A percentile compares a stretch with the other conserved stretches of the same genome.
phyloP scores from a whole-genome alignment of 495 filamentous ascomycete genomes.

The Delitschia confertaspora region DNA sequence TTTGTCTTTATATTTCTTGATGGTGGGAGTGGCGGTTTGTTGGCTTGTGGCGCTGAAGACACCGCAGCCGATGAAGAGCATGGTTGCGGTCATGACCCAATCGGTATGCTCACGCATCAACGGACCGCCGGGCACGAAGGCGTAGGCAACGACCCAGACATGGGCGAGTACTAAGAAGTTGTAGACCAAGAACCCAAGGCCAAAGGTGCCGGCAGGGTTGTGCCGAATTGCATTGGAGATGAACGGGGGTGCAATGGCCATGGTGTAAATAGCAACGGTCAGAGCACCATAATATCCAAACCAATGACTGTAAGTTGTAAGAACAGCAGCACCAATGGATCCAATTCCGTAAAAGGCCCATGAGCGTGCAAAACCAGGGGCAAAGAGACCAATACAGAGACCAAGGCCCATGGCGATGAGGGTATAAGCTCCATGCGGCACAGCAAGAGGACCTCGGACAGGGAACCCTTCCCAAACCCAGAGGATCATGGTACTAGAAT shows the following conservation, averaged over 20 bases:
- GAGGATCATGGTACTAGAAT: conserved; percentile 97
- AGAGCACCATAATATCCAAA: conserved; percentile 82
- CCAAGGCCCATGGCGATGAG: conserved; percentile 80
- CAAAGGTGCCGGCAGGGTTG: conserved; percentile 69
- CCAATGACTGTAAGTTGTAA: conserved; percentile 78
- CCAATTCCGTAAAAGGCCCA: conserved; percentile 78
- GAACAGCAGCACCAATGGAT: conserved; percentile 66
- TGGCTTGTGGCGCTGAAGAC: conserved; percentile 66
- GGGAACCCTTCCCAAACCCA: conserved; percentile 99
- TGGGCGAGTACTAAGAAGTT: conserved; percentile 88
- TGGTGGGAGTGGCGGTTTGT: conserved; percentile 33
- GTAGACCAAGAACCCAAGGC: conserved; percentile 78
- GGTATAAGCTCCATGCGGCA: conserved; percentile 76
- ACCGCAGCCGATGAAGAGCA: conserved; percentile 77
- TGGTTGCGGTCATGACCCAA: conserved; percentile 80
- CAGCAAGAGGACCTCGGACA: conserved; percentile 78
- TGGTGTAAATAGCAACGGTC: conserved; percentile 64
- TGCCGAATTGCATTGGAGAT: conserved; percentile 66
- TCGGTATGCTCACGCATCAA: conserved; percentile 91
- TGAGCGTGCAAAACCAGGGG: conserved; percentile 56
- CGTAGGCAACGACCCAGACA: conserved; percentile 97
- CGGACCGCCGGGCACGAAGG: conserved; percentile 96
- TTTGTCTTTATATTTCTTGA: conserved; percentile 36
- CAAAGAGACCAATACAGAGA: conserved; percentile 65
- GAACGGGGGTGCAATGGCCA: conserved; percentile 70